Evolutionary conservation across 179 eudicot species (phyloP).

Genomic region (Silene noctiflora): DNA sequence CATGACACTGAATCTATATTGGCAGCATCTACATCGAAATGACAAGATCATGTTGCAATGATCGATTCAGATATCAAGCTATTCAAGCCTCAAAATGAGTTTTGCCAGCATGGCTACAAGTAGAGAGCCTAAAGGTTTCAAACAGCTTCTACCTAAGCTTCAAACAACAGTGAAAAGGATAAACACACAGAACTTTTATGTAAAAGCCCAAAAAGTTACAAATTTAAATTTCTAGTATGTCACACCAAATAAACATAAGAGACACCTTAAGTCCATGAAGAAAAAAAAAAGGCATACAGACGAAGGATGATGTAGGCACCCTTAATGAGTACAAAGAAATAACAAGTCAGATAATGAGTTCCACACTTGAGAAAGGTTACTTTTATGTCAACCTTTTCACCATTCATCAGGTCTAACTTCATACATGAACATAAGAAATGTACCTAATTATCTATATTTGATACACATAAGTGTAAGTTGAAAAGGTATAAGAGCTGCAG

Average conservation of each 20-base stretch:
- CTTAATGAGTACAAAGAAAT: not conserved
- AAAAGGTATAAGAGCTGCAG: not conserved
- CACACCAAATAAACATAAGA: no score
- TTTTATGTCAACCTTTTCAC: not conserved
- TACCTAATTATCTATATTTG: not conserved
- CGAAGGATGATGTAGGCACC: not conserved
- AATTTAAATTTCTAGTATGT: not conserved
- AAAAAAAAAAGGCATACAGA: not conserved
- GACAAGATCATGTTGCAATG: not conserved
- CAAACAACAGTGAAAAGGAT: not conserved
- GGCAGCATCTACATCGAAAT: not conserved
- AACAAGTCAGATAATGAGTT: not conserved
- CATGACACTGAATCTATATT: not conserved
- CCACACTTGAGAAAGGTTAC: not conserved
- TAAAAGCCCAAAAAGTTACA: conserved; percentile 1
- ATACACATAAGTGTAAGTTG: not conserved
- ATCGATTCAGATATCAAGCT: not conserved
- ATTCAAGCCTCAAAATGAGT: not conserved
- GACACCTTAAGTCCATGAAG: not conserved
- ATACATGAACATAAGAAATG: not conserved
- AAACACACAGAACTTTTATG: not conserved
- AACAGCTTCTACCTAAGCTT: not conserved
- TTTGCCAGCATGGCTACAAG: not conserved
- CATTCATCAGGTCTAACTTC: not conserved
- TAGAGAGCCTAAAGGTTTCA: not conserved